These are phyloP conservation scores for Phalaenopsis hybrid DNA, from an alignment of 116 monocot genomes.

Conservation along the genomic window DNA sequence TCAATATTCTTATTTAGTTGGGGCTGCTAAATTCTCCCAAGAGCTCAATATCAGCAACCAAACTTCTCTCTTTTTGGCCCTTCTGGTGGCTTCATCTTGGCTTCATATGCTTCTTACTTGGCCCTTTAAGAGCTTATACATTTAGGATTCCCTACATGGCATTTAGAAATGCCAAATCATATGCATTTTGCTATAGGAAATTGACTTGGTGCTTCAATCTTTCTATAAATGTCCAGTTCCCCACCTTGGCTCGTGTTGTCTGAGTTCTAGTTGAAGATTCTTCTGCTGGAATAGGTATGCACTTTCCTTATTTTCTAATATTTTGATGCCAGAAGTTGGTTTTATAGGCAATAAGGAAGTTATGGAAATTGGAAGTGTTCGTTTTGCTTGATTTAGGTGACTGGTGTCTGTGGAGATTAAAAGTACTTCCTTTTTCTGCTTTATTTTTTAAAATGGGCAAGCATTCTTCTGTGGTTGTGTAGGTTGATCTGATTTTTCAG, in stretches of 20 bases:
- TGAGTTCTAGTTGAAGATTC: constrained; percentile 13
- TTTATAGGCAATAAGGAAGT: not conserved
- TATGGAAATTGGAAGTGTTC: not conserved
- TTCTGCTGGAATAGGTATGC: constrained; percentile 7
- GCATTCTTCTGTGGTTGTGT: not conserved
- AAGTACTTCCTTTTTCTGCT: not conserved
- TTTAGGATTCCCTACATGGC: constrained; percentile 2
- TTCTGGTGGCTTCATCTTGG: not conserved
- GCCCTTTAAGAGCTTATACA: not conserved
- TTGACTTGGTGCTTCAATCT: constrained; percentile 9
- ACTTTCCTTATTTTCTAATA: not conserved
- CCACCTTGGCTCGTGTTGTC: constrained; percentile 5
- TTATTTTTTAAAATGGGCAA: not conserved
- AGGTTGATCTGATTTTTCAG: not conserved
- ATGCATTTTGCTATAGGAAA: not conserved
- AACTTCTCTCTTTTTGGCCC: constrained; percentile 3
- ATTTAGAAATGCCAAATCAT: constrained; percentile 5
- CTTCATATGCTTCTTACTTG: constrained; percentile 5
- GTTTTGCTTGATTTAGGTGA: constrained; percentile 3
- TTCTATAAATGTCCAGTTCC: constrained; percentile 7
- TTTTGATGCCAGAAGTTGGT: not conserved
- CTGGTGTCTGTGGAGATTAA: not conserved
- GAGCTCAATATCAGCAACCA: constrained; percentile 9
- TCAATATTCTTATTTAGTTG: not conserved
- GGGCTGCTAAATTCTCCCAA: not conserved